Percentiles rank a stretch among this genome's conserved stretches.
Conservation (phyloP, 208 protist genomes). For the Crithidia sp. region DNA sequence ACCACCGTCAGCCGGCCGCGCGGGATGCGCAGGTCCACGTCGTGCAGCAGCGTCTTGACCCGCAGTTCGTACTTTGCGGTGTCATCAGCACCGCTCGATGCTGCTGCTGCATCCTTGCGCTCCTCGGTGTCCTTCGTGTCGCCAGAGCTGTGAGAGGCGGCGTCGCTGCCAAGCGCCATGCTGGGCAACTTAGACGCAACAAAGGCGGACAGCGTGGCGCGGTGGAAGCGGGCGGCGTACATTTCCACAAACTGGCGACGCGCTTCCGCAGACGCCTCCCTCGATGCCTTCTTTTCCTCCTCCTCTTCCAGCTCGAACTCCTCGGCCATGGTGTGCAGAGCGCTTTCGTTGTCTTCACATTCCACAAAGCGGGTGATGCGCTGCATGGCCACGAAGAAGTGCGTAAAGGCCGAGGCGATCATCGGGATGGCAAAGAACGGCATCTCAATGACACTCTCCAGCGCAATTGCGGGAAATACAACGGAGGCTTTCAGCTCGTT, state of each 20-base stretch:
- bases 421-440: conserved; percentile 81
- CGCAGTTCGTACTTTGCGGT: conserved; percentile 31
- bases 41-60: conserved; percentile 37
- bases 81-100: background rate
- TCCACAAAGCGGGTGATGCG: conserved; percentile 75
- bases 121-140: too few species aligned
- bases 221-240: background rate
- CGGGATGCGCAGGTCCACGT: conserved; percentile 48
- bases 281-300: background rate
- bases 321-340: conserved; percentile 27
- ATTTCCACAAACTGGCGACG: background rate
- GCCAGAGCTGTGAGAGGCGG: too few species aligned
- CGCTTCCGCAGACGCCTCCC: background rate
- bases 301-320: conserved; percentile 2
- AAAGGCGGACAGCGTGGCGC: conserved; percentile 5
- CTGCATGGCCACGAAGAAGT: conserved; percentile 75
- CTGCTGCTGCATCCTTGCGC: too few species aligned
- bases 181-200: background rate
- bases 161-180: too few species aligned
- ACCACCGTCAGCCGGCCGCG: conserved; percentile 54
- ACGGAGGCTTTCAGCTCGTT: conserved; percentile 69
- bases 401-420: conserved; percentile 56
- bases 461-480: conserved; percentile 49
- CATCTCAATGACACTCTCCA: conserved; percentile 29
- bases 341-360: conserved; percentile 36